Conservation (phyloP, 2,329 filamentous ascomycete species). For the Emericellopsis cladophorae region DNA sequence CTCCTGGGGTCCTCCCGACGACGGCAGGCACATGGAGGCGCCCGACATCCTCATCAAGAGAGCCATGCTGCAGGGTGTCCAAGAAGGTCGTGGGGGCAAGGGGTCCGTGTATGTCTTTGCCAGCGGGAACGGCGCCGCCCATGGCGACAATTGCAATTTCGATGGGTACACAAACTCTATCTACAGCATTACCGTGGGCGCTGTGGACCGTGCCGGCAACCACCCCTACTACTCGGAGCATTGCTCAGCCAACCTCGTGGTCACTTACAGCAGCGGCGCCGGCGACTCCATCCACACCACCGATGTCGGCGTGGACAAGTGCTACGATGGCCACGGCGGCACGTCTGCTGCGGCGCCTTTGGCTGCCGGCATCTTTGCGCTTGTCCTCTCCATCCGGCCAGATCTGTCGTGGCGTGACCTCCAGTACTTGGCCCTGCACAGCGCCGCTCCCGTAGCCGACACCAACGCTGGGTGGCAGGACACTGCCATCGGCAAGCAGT, state of each 20-base stretch:
- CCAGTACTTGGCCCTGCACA: constrained; percentile 80
- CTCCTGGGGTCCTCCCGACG: constrained; percentile 94
- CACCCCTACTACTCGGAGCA: constrained; percentile 95
- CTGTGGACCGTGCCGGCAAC: constrained; percentile 73
- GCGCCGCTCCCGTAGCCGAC: constrained; percentile 70
- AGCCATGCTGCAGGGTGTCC: constrained; percentile 85
- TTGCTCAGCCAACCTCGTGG: constrained; percentile 90
- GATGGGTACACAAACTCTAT: constrained; percentile 99
- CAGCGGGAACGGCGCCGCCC: constrained; percentile 75
- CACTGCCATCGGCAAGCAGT: constrained; percentile 71
- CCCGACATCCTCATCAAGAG: constrained; percentile 78
- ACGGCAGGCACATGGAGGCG: constrained; percentile 86
- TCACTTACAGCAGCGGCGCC: constrained; percentile 89
- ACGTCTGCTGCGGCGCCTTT: constrained; percentile 92
- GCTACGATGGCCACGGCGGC: constrained; percentile 75
- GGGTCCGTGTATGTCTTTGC: constrained; percentile 96
- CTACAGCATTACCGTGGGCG: constrained; percentile 94
- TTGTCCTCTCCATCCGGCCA: constrained; percentile 73
- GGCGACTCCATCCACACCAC: constrained; percentile 91
- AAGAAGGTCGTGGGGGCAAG: constrained; percentile 70
- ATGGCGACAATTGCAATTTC: constrained; percentile 89
- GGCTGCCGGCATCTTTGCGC: constrained; percentile 81
- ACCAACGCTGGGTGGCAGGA: constrained; percentile 61
- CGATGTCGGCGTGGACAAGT: constrained; percentile 74
- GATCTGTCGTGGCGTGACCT: constrained; percentile 89